Base-by-base conservation (phyloP, 2,329 filamentous ascomycete genomes). In the Trichoderma guizhouense region DNA sequence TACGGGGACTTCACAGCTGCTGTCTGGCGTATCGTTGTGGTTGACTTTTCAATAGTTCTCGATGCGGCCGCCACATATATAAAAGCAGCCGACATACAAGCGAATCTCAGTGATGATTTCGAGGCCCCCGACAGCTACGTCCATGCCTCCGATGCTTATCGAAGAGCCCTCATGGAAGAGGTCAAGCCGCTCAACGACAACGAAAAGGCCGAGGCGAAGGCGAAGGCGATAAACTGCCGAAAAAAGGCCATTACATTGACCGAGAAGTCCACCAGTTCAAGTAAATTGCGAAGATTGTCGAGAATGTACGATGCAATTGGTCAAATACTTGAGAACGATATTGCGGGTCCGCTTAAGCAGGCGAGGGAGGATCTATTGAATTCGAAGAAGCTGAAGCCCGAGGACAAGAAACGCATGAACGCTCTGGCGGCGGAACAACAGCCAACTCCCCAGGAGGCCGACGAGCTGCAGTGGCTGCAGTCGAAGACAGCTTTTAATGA, bases 101-200 rank as follows among this genome's bases (percentile, higher is more conserved):
- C 85, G 64, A 87, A 90, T 77, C 88, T 98, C 65, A 97, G 94
- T 79, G 95, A 98, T 43, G 18, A 79, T 93, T 92, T 55, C 80
- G 96, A 98, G 80, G 94, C 94, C 62, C 95, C 95, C 74, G 97
- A 97, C 83, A 92, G 92, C 62, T 85, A 94, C 73, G 89, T 92
- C 78, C 95, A 98, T 81, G 96, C 96, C 67, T 98, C 95, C 88
- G 98, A 98, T 86, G 92, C 94, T 73, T 98, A 98, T 84, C 89
- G 92, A 78, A 97, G 94, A 83, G 90, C 39, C 39, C 3, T 43
- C 39, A 2, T n/a, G 39, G 39, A 43, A 18, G 39, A 43, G 39
- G 39, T 2, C 39, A 43, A 43, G 39, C 39, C 39, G 39, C 4
- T 43, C 39, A 43, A n/a, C 39, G 39, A 43, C 3, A 43, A 43